Base-by-base conservation (phyloP, 768 basidiomycete genomes). In the Phaffia tasmanica region DNA sequence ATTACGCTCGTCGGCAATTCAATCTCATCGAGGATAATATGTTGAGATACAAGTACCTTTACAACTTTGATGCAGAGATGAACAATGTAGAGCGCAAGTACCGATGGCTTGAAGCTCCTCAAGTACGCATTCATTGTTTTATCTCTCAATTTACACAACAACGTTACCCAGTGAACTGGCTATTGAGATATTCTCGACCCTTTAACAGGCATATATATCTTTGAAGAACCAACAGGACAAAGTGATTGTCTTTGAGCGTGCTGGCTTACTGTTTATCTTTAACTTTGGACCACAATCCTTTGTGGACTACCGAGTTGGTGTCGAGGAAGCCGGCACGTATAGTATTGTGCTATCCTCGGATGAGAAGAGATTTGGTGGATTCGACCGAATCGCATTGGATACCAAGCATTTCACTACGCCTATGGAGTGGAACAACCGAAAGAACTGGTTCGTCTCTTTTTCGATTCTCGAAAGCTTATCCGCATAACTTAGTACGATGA, bases 1-100 rank as follows among this genome's bases (percentile, higher is more conserved):
- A 95, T 71, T 88, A 99, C 74, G 93, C 95, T 25, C 86, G 95
- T 50, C 84, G 95, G 29, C 95, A 98, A 73, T 99, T 92, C 88
- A 93, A 92, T 74, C 80, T 98, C 46, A 85, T 89, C 58, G 94
- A 95, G 74, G 91, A 99, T 74, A 71, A 72, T 0, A 70, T 88
- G 50, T 80, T 98, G 68, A 85, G 95, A n/a, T 99, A 99, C 80
- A 85, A 79, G 76, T 97, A 89, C 77, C 81, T 99, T 65, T 90
- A 94, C 78, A 85, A 87, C 73, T 99, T 97, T 73, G 95, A 99
- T 76, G 80, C 79, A 64, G 88, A 84, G 19, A 97, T 99, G 90
- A 94, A 99, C 77, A 79, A 81, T 70, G 75, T 86, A 42, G 95
- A 93, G 69, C 83, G 78, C n/a, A 79, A 84, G 73, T 87, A 85